phyloP scores from a whole-genome alignment of 1,139 yeast genomes.

The Debaryomycetaceae sp. region DNA sequence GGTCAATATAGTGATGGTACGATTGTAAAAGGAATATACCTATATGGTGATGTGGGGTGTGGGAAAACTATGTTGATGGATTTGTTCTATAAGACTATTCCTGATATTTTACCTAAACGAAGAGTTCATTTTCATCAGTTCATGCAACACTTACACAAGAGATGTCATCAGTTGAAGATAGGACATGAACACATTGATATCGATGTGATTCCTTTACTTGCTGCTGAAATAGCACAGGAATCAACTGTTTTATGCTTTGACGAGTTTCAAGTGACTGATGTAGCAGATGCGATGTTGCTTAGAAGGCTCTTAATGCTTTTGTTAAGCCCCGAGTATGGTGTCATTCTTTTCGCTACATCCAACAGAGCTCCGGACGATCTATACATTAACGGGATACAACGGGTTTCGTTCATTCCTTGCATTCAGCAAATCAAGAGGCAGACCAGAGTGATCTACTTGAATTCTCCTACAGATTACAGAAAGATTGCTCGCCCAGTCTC shows the following conservation, averaged over 20 bases:
- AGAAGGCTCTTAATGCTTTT: conserved; percentile 68
- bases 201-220: conserved; percentile 82
- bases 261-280: conserved; percentile 95
- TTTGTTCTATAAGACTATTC: conserved; percentile 80
- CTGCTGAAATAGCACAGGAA: conserved; percentile 73
- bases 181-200: conserved; percentile 57
- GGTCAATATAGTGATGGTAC: conserved; percentile 17
- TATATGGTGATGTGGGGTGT: conserved; percentile 97
- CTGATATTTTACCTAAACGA: conserved; percentile 67
- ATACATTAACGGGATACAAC: conserved; percentile 88
- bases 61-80: conserved; percentile 99
- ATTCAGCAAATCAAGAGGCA: conserved; percentile 72
- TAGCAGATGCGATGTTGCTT: conserved; percentile 95
- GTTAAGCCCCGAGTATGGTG: conserved; percentile 67
- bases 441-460: conserved; percentile 73
- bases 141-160: conserved; percentile 89
- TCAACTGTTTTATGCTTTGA: conserved; percentile 88
- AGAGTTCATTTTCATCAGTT: conserved; percentile 94
- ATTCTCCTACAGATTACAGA: conserved; percentile 92
- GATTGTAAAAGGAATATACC: conserved; percentile 71
- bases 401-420: conserved; percentile 89
- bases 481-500: conserved; percentile 81
- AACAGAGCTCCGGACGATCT: conserved; percentile 93
- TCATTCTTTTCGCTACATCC: conserved; percentile 86
- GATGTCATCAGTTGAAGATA: conserved; percentile 71